These are phyloP conservation scores for Gentiana dahurica DNA, from an alignment of 257 asterid genomes.

Conservation along the genomic window DNA sequence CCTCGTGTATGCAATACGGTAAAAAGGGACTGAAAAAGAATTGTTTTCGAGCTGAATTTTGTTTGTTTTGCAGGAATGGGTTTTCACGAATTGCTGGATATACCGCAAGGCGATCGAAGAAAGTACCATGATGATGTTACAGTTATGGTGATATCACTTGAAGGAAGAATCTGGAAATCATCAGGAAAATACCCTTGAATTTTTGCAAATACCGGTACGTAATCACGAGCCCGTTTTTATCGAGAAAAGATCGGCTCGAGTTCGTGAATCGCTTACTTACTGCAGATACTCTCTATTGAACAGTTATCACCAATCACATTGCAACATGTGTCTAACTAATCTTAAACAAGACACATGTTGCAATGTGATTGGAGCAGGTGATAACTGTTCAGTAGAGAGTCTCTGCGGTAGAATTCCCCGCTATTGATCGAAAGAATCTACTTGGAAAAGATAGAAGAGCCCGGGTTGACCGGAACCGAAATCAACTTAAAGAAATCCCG, in stretches of 20 bases:
- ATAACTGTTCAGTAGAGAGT: no score
- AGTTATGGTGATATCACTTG: constrained; percentile 96
- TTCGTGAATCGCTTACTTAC: not conserved
- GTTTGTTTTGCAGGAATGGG: constrained; percentile 58
- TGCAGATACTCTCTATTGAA: no score
- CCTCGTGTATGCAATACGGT: no score
- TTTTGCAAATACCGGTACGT: no score
- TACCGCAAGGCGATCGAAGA: constrained; percentile 94
- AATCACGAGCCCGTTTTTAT: not conserved
- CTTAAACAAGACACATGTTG: no score
- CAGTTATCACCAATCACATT: not conserved
- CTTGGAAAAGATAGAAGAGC: no score
- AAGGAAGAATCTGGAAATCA: constrained; percentile 95
- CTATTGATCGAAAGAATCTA: no score
- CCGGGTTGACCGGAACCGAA: no score
- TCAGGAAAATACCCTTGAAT: constrained; percentile 79
- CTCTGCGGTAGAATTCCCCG: no score
- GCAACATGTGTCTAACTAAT: not conserved
- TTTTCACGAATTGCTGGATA: constrained; percentile 88
- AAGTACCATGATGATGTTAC: constrained; percentile 96
- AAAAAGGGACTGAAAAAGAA: no score
- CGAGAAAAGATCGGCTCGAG: not conserved
- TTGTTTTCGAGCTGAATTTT: not conserved
- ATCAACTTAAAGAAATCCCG: no score
- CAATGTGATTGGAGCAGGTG: no score